These are phyloP conservation scores for Logfia minima DNA, from an alignment of 129 eudicot genomes.

Conservation along the genomic window DNA sequence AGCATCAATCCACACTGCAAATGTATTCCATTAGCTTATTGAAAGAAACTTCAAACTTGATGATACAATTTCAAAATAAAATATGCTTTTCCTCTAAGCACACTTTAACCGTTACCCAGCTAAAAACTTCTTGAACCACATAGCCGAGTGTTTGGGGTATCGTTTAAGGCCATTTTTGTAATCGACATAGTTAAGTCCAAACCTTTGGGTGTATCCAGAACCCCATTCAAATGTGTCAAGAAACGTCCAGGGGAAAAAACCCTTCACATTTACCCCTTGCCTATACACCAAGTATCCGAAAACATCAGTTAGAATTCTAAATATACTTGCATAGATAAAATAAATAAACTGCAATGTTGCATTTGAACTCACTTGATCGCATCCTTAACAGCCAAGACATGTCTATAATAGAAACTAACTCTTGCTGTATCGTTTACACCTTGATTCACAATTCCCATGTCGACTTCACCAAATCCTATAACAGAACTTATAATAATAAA, in stretches of 20 bases:
- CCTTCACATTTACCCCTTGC: conserved; percentile 27
- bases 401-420: conserved; percentile 28
- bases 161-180: conserved; percentile 30
- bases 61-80: too few species aligned
- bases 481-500: background rate
- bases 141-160: conserved; percentile 32
- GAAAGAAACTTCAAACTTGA: background rate
- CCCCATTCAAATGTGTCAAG: conserved; percentile 48
- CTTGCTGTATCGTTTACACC: conserved; percentile 23
- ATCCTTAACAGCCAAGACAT: conserved; percentile 20
- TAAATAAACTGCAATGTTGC: background rate
- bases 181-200: conserved; percentile 44
- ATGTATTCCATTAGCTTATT: background rate
- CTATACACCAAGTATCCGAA: background rate
- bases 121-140: conserved; percentile 31
- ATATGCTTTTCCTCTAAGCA: background rate
- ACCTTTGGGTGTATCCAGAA: conserved; percentile 34
- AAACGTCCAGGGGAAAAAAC: conserved; percentile 43
- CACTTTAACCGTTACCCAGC: background rate
- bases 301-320: background rate
- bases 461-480: conserved; percentile 8
- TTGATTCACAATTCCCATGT: conserved; percentile 2
- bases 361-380: conserved; percentile 21
- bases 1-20: background rate
- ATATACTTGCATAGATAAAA: background rate